Conservation (phyloP, 176 grass and related monocot species). For the Ensete ventricosum region DNA sequence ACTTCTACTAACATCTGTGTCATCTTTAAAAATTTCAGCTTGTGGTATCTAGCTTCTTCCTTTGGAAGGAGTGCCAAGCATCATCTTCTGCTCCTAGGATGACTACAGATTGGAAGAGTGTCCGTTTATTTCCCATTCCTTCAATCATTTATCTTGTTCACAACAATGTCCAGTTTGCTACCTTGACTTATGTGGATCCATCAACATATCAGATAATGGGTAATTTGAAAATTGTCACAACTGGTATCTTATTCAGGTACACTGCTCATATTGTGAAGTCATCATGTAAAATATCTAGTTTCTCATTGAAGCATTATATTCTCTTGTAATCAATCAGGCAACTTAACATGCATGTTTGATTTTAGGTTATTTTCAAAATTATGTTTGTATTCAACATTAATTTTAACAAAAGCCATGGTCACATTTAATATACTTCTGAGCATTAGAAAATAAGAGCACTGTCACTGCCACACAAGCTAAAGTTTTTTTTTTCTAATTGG, state of each 20-base stretch:
- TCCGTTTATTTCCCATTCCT: conserved; percentile 68
- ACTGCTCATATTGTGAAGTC: conserved; percentile 1
- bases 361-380: no score
- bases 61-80: conserved; percentile 75
- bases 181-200: conserved; percentile 84
- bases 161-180: conserved; percentile 92
- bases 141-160: conserved; percentile 92
- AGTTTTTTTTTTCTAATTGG: no score
- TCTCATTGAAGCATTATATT: background rate
- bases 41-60: conserved; percentile 62
- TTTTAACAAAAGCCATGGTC: no score
- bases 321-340: background rate
- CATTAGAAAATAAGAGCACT: background rate
- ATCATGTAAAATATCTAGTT: background rate
- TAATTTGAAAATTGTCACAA: conserved; percentile 98
- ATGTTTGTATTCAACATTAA: no score
- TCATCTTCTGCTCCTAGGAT: conserved; percentile 54
- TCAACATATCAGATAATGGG: conserved; percentile 99
- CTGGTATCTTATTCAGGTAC: conserved; percentile 90
- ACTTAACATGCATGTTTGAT: no score
- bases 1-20: conserved; percentile 5
- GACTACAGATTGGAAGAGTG: conserved; percentile 79
- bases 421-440: background rate
- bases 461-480: background rate
- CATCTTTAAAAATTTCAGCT: conserved; percentile 41